These are phyloP conservation scores for Phytophthora ramorum DNA, from an alignment of 352 stramenopile genomes.

Conservation along the genomic window DNA sequence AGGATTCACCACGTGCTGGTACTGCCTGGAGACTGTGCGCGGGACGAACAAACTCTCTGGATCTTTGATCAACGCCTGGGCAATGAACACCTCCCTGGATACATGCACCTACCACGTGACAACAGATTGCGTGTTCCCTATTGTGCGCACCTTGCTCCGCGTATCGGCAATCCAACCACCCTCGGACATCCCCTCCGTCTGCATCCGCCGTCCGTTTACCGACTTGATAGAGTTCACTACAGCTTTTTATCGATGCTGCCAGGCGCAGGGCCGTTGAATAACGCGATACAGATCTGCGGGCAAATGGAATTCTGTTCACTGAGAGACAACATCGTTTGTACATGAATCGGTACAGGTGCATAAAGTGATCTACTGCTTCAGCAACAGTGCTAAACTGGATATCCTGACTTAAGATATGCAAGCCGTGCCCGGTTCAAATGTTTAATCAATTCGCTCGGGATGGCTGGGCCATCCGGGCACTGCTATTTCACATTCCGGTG, in stretches of 20 bases:
- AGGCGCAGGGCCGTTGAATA: not conserved
- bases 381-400: not conserved
- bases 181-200: slow-evolving; percentile 2
- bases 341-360: not conserved
- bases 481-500: not conserved
- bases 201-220: slow-evolving; percentile 1
- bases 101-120: not conserved
- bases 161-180: slow-evolving; percentile 6
- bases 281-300: not conserved
- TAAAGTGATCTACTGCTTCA: not conserved
- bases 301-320: not conserved
- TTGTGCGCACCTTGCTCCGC: not conserved
- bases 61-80: not conserved
- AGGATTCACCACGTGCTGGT: not conserved
- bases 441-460: not conserved
- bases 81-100: slow-evolving; percentile 1
- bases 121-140: not conserved
- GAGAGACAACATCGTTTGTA: not conserved
- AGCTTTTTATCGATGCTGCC: not conserved
- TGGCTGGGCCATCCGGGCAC: not conserved
- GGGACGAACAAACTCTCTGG: not conserved
- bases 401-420: not conserved
- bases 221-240: slow-evolving; percentile 2
- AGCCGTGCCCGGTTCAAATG: not conserved
- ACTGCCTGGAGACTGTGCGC: not conserved